A percentile compares a stretch with the other conserved stretches of the same genome.
Evolutionary conservation across 139 green algal genomes (phyloP).

Genomic region (Choricystis sp.): DNA sequence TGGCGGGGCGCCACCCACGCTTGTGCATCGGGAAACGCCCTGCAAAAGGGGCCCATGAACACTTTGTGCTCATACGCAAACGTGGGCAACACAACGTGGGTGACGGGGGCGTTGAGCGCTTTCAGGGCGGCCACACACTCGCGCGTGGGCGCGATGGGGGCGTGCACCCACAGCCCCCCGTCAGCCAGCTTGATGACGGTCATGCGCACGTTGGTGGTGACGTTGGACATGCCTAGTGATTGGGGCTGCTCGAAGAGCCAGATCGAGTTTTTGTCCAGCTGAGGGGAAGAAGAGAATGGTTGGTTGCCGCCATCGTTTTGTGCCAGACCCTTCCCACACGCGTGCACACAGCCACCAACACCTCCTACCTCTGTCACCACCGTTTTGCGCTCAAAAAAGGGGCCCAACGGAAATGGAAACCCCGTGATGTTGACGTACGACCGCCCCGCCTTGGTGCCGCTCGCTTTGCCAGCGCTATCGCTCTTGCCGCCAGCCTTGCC

Average conservation of each 20-base stretch:
- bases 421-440: slow-evolving; percentile 47
- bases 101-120: slow-evolving; percentile 53
- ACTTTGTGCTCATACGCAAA: slow-evolving; percentile 89
- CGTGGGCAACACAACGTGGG: slow-evolving; percentile 74
- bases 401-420: slow-evolving; percentile 78
- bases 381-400: slow-evolving; percentile 26
- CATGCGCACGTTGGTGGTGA: slow-evolving; percentile 72
- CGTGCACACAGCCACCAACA: too few species aligned
- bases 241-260: slow-evolving; percentile 84
- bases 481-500: too few species aligned
- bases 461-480: too few species aligned
- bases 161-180: slow-evolving; percentile 70
- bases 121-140: slow-evolving; percentile 22
- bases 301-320: too few species aligned
- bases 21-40: slow-evolving; percentile 64
- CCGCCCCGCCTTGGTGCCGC: neutral
- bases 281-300: slow-evolving; percentile 2
- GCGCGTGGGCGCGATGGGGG: slow-evolving; percentile 66
- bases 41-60: slow-evolving; percentile 67
- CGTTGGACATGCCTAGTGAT: slow-evolving; percentile 40
- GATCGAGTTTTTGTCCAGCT: slow-evolving; percentile 47
- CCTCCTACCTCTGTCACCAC: slow-evolving; percentile 18
- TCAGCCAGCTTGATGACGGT: slow-evolving; percentile 60
- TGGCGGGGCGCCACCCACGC: slow-evolving; percentile 44
- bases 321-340: too few species aligned